A percentile compares a stretch with the other conserved stretches of the same genome.
Evolutionary conservation across 495 filamentous ascomycete genomes (phyloP).

Genomic region (Lophiostoma macrostomum): DNA sequence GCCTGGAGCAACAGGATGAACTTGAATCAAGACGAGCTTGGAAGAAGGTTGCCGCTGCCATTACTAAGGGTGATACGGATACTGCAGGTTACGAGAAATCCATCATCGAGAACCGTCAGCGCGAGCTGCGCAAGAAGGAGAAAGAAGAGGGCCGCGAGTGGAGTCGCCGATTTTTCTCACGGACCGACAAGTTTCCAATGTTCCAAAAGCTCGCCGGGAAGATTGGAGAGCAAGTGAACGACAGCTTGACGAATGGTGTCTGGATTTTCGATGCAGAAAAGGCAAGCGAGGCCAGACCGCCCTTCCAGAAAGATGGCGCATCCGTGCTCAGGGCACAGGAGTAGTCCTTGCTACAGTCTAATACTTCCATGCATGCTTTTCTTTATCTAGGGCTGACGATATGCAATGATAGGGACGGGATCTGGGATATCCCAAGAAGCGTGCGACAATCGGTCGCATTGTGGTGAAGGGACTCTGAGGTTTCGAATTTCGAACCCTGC

Average conservation of each 20-base stretch:
- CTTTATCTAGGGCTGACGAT: neutral
- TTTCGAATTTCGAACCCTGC: too few relatives aligned
- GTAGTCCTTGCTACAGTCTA: neutral
- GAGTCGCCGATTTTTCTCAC: conserved; percentile 80
- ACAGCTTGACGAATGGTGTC: conserved; percentile 80
- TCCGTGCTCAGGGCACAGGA: neutral
- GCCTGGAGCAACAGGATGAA: conserved; percentile 76
- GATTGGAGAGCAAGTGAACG: conserved; percentile 54
- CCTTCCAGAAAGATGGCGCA: conserved; percentile 22
- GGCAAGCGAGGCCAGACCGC: conserved; percentile 49
- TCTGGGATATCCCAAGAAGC: conserved; percentile 1
- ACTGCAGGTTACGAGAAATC: conserved; percentile 71
- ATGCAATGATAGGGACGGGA: neutral
- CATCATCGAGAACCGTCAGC: conserved; percentile 88
- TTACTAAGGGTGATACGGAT: conserved; percentile 79
- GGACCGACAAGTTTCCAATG: conserved; percentile 51
- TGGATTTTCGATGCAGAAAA: conserved; percentile 79
- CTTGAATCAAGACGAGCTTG: conserved; percentile 88
- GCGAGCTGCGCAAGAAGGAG: conserved; percentile 78
- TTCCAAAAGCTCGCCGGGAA: conserved; percentile 58
- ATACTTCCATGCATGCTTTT: neutral
- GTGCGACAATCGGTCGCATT: conserved; percentile 3
- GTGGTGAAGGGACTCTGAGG: neutral
- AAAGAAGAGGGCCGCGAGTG: conserved; percentile 74
- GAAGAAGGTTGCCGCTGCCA: conserved; percentile 76